Evolutionary conservation across 179 eudicot genomes (phyloP), one percentile per base, ranked within the genome.

Genomic region (Nepenthes alata): DNA sequence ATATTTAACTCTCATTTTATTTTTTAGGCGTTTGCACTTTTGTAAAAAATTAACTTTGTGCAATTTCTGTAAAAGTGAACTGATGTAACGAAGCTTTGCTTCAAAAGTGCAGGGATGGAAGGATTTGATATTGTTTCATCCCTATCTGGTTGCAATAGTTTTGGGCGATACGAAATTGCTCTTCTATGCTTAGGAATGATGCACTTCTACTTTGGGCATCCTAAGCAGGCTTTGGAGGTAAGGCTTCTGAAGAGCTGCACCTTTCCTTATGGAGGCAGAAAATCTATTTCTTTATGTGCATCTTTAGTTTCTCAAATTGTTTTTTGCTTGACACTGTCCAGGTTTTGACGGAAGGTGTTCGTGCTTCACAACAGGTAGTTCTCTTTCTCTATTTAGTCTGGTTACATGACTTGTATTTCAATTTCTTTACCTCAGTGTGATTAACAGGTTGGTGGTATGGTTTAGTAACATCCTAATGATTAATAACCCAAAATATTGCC

Each of bases 51-150:
- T 25, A 41, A 41, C 45, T 41, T 41, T 41, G 45, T 4, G 2
- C 11, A 47, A 11, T 47, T 50, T 50, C 60, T 56, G 35, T 56
- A 37, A 38, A 38, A 60, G 44, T 67, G 49, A 66, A 50, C 72
- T 82, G 53, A 82, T 60, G 54, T 74, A 55, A 58, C 60, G 36
- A 58, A n/a, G 64, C 34, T 70, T 83, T 70, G 55, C 60, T 64
- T 68, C 77, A 75, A 78, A 65, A 89, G 98, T 89, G 98, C 98
- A 89, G 98, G 98, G 94, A 87, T 82, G 74, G 98, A 89, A 80
- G 97, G 98, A 52, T 76, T 75, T 73, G 95, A 93, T 75, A 63
- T 70, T 65, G 79, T 62, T 54, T 77, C 91, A 9, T 67, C 89
- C 35, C 75, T 83, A 49, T 69, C 82, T 61, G 77, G 80, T 72